Conservation (phyloP, 805 yeast genomes). For the Grigorovia yakushimaensis region DNA sequence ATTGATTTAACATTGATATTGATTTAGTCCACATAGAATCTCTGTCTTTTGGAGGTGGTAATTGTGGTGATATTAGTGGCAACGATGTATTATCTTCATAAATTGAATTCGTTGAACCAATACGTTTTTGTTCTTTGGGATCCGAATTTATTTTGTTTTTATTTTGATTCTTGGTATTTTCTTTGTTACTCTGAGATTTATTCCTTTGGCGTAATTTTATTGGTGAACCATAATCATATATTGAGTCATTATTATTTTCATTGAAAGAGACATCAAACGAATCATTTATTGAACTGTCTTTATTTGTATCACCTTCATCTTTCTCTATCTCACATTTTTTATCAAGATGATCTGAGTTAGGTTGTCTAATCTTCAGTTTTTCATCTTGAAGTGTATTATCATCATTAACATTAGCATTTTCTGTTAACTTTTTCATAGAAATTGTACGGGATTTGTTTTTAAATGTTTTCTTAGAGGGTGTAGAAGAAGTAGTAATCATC, state of each 20-base stretch:
- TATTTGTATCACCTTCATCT: neutral
- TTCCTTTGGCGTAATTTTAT: neutral
- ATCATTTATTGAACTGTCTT: neutral
- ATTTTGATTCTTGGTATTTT: neutral
- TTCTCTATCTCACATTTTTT: no score
- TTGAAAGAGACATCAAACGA: neutral
- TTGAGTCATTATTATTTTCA: neutral
- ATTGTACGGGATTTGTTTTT: no score
- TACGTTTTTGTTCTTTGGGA: neutral
- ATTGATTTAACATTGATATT: slow-evolving; percentile 50
- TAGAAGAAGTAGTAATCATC: neutral
- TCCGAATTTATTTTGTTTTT: neutral
- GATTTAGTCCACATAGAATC: slow-evolving; percentile 43
- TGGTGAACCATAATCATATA: neutral
- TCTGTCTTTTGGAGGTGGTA: slow-evolving; percentile 3
- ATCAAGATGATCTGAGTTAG: neutral
- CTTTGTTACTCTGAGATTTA: neutral
- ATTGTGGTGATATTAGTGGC: neutral
- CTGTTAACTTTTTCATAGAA: neutral
- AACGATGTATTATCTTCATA: neutral
- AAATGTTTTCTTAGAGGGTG: neutral
- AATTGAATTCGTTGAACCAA: neutral
- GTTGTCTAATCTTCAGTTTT: neutral
- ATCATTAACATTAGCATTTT: neutral
- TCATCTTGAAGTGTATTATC: neutral